These are phyloP conservation scores for Nannochloris sp. DNA, from an alignment of 139 green algal genomes.

Conservation along the genomic window DNA sequence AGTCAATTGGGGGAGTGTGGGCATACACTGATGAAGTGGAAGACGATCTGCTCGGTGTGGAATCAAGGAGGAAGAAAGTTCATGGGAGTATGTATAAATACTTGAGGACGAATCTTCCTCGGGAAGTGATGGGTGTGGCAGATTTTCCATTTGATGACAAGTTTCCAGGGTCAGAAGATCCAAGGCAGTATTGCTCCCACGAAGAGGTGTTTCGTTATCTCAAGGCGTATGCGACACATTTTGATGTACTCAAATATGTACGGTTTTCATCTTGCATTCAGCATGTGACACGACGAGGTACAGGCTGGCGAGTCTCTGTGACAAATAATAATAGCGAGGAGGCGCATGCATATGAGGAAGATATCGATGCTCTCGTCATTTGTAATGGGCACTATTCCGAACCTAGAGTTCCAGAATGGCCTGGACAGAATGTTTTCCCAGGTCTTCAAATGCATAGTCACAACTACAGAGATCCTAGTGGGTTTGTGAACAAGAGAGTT, in stretches of 20 bases:
- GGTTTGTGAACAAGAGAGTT: conserved; percentile 42
- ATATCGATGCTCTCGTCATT: conserved; percentile 67
- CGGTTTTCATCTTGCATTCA: conserved; percentile 26
- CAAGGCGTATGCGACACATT: conserved; percentile 35
- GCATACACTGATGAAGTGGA: conserved; percentile 36
- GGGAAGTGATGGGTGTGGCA: conserved; percentile 62
- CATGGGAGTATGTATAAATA: conserved; percentile 52
- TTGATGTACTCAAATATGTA: conserved; percentile 25
- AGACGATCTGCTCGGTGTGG: conserved; percentile 20
- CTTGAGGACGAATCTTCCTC: conserved; percentile 68
- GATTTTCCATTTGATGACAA: conserved; percentile 50
- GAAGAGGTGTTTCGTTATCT: conserved; percentile 45
- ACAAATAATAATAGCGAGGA: conserved; percentile 5
- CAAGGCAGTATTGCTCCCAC: conserved; percentile 29
- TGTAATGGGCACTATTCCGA: conserved; percentile 64
- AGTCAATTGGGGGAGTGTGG: conserved; percentile 45
- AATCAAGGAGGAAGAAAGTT: conserved; percentile 11
- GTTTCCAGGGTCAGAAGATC: conserved; percentile 22
- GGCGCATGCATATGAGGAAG: background rate
- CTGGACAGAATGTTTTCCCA: conserved; percentile 9
- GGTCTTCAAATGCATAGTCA: conserved; percentile 32
- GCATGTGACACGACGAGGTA: background rate
- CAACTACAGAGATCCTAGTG: conserved; percentile 32
- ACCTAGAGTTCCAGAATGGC: conserved; percentile 29
- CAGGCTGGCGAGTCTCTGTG: background rate